These are phyloP conservation scores for Clavariopsis aquatica DNA, from an alignment of 495 filamentous ascomycete genomes.

Conservation along the genomic window DNA sequence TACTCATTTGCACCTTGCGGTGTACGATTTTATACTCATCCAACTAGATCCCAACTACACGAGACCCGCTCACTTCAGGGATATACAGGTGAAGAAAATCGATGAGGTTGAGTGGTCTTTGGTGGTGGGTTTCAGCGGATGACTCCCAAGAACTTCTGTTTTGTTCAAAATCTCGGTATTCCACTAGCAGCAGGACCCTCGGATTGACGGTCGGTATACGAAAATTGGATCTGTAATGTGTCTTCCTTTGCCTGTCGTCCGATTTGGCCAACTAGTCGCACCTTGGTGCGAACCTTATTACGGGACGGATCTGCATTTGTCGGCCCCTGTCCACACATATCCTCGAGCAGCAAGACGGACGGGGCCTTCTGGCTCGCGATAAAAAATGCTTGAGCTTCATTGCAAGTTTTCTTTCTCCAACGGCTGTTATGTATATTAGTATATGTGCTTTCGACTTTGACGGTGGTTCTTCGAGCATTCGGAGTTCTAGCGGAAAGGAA, in stretches of 20 bases:
- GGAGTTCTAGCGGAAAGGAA: not conserved
- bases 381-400: not conserved
- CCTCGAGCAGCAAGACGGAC: not conserved
- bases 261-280: not conserved
- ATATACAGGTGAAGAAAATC: not conserved
- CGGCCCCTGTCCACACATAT: not conserved
- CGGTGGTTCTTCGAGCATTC: not conserved
- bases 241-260: not conserved
- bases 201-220: not conserved
- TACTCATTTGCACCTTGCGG: conserved; percentile 1
- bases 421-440: conserved; percentile 5
- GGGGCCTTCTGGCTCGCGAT: not conserved
- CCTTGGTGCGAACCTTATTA: not conserved
- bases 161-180: not conserved
- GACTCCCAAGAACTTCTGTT: not conserved
- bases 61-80: conserved; percentile 3
- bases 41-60: conserved; percentile 6
- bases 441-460: not conserved
- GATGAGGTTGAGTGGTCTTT: not conserved
- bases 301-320: not conserved
- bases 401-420: not conserved
- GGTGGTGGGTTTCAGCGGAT: conserved; percentile 6
- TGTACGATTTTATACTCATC: conserved; percentile 1
- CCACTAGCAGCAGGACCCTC: not conserved
- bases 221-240: conserved; percentile 6